Percentiles rank a stretch among this genome's conserved stretches.
Conservation (phyloP, 2,329 filamentous ascomycete genomes). For the Kalaharituber pfeilii region DNA sequence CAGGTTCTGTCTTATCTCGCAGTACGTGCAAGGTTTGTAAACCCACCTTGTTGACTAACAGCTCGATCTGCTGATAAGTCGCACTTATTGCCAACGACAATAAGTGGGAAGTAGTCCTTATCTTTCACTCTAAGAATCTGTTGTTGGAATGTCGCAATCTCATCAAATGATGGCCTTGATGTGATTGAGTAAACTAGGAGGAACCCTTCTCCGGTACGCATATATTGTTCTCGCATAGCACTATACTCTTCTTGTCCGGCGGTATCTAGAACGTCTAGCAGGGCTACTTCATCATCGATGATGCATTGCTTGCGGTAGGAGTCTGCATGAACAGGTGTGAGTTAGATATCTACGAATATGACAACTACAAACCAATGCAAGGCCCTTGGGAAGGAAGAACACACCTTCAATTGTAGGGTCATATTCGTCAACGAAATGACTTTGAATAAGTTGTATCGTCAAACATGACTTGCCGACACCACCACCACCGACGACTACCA, state of each 20-base stretch:
- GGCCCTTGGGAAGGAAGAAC: neutral
- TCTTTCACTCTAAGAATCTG: constrained; percentile 98
- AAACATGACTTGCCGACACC: constrained; percentile 98
- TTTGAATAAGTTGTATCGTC: constrained; percentile 90
- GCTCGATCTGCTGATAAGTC: constrained; percentile 88
- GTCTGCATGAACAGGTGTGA: constrained; percentile 41
- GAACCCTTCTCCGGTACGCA: constrained; percentile 97
- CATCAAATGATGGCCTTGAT: constrained; percentile 90
- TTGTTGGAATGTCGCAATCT: constrained; percentile 97
- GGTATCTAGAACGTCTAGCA: constrained; percentile 95
- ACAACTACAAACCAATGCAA: neutral
- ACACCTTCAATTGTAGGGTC: constrained; percentile 96
- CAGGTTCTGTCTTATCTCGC: neutral
- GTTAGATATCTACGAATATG: neutral
- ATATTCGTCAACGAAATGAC: constrained; percentile 98
- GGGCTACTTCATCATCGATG: constrained; percentile 92
- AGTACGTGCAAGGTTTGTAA: too few relatives aligned
- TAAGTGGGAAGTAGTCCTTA: constrained; percentile 99
- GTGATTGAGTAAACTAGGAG: constrained; percentile 96
- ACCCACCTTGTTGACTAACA: constrained; percentile 76
- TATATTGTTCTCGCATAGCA: constrained; percentile 98
- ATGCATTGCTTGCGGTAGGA: constrained; percentile 99
- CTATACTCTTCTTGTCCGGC: constrained; percentile 98
- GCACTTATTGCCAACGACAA: constrained; percentile 97
- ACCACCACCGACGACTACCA: constrained; percentile 94